Conservation (phyloP, 148 eudicot genomes). For the Beta vulgaris region DNA sequence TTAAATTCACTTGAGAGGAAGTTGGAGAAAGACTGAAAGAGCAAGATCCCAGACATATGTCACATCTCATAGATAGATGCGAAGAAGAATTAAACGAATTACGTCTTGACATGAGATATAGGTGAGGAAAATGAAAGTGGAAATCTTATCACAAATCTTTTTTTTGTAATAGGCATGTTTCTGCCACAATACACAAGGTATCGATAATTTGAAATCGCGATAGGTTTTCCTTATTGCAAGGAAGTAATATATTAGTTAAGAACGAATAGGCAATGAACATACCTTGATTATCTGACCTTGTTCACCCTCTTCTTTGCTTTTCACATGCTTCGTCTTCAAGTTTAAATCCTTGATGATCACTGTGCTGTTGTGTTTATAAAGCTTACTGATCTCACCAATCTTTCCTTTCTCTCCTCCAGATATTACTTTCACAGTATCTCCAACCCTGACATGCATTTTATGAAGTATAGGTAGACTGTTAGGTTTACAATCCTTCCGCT, state of each 20-base stretch:
- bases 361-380: slow-evolving; percentile 77
- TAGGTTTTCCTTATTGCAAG: not conserved
- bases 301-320: slow-evolving; percentile 74
- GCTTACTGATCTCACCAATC: slow-evolving; percentile 66
- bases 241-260: not conserved
- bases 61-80: not conserved
- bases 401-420: slow-evolving; percentile 88
- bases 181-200: not conserved
- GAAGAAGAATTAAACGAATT: not conserved
- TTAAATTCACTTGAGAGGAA: too few species aligned
- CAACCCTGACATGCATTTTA: slow-evolving; percentile 91
- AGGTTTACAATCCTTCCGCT: slow-evolving; percentile 88
- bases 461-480: slow-evolving; percentile 85
- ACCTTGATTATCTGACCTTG: slow-evolving; percentile 89
- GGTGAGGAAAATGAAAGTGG: not conserved
- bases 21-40: too few species aligned
- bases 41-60: too few species aligned
- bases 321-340: slow-evolving; percentile 90
- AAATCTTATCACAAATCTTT: not conserved
- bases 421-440: slow-evolving; percentile 92
- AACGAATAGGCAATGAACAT: not conserved
- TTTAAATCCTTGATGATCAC: slow-evolving; percentile 75
- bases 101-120: not conserved
- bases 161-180: not conserved
- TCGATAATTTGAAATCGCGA: not conserved